phyloP scores from a whole-genome alignment of 805 yeast species.

The Metschnikowia hibisci region DNA sequence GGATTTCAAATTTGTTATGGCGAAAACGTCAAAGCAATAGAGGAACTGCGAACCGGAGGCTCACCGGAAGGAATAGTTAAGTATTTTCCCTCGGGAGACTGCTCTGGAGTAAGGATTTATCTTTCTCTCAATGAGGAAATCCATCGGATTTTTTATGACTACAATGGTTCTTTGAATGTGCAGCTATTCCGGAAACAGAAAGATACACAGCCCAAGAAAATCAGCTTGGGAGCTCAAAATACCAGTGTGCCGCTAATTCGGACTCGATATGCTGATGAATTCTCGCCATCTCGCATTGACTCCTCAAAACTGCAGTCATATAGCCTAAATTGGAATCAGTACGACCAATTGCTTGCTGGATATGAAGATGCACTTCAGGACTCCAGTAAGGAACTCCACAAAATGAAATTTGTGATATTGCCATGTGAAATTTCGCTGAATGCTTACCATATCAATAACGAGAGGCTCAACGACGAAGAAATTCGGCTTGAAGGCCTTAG shows the following conservation, averaged over 20 bases:
- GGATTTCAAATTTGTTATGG: constrained; percentile 93
- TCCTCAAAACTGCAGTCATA: constrained; percentile 46
- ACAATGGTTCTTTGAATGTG: constrained; percentile 68
- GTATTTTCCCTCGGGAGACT: constrained; percentile 46
- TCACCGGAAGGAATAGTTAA: constrained; percentile 53
- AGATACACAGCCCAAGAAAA: constrained; percentile 7
- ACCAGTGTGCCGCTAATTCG: constrained; percentile 47
- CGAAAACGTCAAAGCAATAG: constrained; percentile 59
- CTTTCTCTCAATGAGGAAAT: constrained; percentile 78
- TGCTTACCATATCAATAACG: constrained; percentile 48
- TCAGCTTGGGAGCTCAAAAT: constrained; percentile 13
- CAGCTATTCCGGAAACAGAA: constrained; percentile 53
- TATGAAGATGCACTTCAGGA: constrained; percentile 68
- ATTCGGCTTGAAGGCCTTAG: constrained; percentile 88
- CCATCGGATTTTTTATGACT: constrained; percentile 75
- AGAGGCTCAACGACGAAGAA: constrained; percentile 74
- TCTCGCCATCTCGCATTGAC: constrained; percentile 40
- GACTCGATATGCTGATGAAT: constrained; percentile 72
- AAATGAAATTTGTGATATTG: constrained; percentile 78
- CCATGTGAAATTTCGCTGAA: constrained; percentile 71
- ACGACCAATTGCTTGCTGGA: constrained; percentile 91
- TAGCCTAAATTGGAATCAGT: constrained; percentile 80
- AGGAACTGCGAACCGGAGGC: constrained; percentile 53
- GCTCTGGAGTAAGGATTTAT: constrained; percentile 62
- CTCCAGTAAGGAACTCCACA: constrained; percentile 50